Evolutionary conservation across 805 yeast species (phyloP).

Genomic region (Jamesozyma rosinii): DNA sequence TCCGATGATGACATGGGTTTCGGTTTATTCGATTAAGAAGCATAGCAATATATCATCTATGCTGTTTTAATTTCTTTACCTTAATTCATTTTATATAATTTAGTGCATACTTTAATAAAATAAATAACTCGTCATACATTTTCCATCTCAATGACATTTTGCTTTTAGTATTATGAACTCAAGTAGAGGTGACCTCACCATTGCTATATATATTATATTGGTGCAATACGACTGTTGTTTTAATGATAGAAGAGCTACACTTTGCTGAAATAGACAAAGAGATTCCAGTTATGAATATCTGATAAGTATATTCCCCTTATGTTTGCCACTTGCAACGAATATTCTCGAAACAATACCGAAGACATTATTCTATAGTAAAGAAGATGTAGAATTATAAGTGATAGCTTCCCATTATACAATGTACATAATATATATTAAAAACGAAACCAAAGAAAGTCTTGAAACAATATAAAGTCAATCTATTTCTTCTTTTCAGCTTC

Average conservation of each 20-base stretch:
- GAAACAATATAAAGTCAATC: slow-evolving; percentile 41
- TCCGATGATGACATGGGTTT: slow-evolving; percentile 85
- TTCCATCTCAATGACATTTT: neutral
- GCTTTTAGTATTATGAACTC: too few relatives aligned
- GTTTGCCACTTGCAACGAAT: too few relatives aligned
- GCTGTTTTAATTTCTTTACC: neutral
- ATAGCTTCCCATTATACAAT: slow-evolving; percentile 30
- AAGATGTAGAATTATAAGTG: slow-evolving; percentile 22
- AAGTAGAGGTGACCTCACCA: too few relatives aligned
- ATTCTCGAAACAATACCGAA: too few relatives aligned
- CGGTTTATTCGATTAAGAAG: slow-evolving; percentile 75
- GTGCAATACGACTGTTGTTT: too few relatives aligned
- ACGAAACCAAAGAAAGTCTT: slow-evolving; percentile 8
- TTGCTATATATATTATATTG: too few relatives aligned
- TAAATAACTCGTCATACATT: slow-evolving; percentile 1
- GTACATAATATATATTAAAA: slow-evolving; percentile 22
- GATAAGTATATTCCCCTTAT: too few relatives aligned
- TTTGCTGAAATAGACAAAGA: too few relatives aligned
- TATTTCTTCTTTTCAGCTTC: slow-evolving; percentile 99
- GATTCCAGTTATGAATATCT: too few relatives aligned
- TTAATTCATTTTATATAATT: slow-evolving; percentile 1
- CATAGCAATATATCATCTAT: neutral
- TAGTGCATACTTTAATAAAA: slow-evolving; percentile 4
- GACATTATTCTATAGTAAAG: slow-evolving; percentile 2
- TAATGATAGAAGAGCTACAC: too few relatives aligned